Percentiles rank a stretch among this genome's conserved stretches.
phyloP scores from a whole-genome alignment of 352 stramenopile genomes.

The Thalassiosira mediterranea region DNA sequence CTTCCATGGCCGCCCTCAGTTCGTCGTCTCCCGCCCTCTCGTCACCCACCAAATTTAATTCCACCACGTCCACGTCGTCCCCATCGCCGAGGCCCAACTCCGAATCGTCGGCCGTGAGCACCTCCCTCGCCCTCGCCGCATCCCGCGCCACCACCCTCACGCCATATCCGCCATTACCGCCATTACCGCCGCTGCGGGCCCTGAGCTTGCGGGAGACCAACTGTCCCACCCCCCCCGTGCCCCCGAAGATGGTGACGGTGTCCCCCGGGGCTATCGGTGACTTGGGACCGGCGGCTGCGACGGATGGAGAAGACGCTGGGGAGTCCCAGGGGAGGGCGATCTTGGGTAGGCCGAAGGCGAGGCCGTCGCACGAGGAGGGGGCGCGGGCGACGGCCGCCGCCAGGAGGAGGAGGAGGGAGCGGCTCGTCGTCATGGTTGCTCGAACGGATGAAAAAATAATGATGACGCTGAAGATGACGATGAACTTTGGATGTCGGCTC shows the following conservation, averaged over 20 bases:
- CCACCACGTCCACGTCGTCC: constrained; percentile 20
- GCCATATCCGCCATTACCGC: too few species aligned
- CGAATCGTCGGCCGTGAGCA: constrained; percentile 20
- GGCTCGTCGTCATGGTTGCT: too few species aligned
- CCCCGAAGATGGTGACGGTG: constrained; percentile 51
- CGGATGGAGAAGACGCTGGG: background rate
- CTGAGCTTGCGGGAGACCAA: constrained; percentile 42
- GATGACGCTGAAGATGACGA: too few species aligned
- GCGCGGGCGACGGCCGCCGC: too few species aligned
- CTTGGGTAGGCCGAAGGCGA: constrained; percentile 22
- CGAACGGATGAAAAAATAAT: too few species aligned
- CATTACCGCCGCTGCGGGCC: background rate
- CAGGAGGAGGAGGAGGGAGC: too few species aligned
- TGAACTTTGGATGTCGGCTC: too few species aligned
- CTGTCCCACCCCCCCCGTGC: constrained; percentile 56
- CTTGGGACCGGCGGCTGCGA: background rate
- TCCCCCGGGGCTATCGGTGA: constrained; percentile 38
- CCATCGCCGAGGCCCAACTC: background rate
- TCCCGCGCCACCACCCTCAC: constrained; percentile 36
- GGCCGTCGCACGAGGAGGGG: constrained; percentile 7
- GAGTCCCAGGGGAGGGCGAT: constrained; percentile 30
- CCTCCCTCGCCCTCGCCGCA: constrained; percentile 16
- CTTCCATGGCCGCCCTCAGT: constrained; percentile 25
- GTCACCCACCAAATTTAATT: constrained; percentile 48
- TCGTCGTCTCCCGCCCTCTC: constrained; percentile 28